Conservation (phyloP, 176 grass and related monocot species). For the Melocanna baccifera region DNA sequence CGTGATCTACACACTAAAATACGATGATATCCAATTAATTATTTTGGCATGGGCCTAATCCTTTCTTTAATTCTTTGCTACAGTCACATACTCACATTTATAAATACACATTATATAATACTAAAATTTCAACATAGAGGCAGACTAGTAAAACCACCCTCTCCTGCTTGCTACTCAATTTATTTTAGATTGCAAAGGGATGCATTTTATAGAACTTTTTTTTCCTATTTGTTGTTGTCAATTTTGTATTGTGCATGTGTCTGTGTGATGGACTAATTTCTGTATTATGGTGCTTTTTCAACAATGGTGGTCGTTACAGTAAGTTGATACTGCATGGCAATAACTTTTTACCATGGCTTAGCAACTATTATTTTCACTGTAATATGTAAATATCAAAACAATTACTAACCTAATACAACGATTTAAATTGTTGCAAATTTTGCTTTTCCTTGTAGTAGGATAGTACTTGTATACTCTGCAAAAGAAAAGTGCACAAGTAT, state of each 20-base stretch:
- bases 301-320: background rate
- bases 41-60: background rate
- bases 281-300: background rate
- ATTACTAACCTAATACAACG: background rate
- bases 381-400: background rate
- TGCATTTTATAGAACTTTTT: background rate
- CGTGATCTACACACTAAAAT: background rate
- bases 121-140: background rate
- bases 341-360: background rate
- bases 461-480: background rate
- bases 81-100: background rate
- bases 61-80: background rate
- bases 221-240: background rate
- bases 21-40: background rate
- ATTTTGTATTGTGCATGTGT: background rate
- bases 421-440: background rate
- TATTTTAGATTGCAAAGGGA: background rate
- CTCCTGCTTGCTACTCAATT: background rate
- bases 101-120: background rate
- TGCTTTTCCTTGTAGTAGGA: background rate
- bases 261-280: background rate
- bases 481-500: background rate
- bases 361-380: background rate
- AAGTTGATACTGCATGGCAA: background rate
- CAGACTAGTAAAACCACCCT: background rate